Percentiles rank a stretch among this genome's conserved stretches.
These are phyloP conservation scores for Sanghuangporus baumii DNA, from an alignment of 1,284 basidiomycete species.

Conservation along the genomic window DNA sequence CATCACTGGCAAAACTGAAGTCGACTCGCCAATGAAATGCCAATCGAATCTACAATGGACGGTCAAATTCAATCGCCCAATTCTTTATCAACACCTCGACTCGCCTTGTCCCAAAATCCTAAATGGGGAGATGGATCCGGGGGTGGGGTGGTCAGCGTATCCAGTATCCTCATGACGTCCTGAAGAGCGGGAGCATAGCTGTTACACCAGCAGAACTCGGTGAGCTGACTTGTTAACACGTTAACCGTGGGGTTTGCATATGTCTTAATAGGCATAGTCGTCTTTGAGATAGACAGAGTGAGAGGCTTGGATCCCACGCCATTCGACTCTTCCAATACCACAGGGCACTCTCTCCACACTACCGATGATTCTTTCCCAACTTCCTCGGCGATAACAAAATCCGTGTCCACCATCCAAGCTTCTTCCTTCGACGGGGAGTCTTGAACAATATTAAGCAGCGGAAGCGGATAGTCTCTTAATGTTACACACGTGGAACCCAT, in stretches of 20 bases:
- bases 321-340: constrained; percentile 53
- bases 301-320: constrained; percentile 52
- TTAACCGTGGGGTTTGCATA: constrained; percentile 78
- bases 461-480: constrained; percentile 80
- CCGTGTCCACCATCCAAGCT: constrained; percentile 67
- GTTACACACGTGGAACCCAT: constrained; percentile 58
- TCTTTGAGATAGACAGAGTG: constrained; percentile 76
- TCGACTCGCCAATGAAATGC: constrained; percentile 82
- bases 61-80: constrained; percentile 7
- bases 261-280: constrained; percentile 92
- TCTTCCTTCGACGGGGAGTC: constrained; percentile 33
- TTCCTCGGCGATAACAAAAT: constrained; percentile 89
- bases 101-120: constrained; percentile 92
- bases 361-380: constrained; percentile 68
- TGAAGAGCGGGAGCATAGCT: constrained; percentile 86
- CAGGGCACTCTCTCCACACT: constrained; percentile 64
- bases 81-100: constrained; percentile 6
- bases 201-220: constrained; percentile 85
- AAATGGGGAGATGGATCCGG: constrained; percentile 83
- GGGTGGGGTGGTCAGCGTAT: constrained; percentile 76
- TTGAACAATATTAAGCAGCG: constrained; percentile 56
- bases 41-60: constrained; percentile 58
- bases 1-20: constrained; percentile 68
- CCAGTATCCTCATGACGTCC: constrained; percentile 82
- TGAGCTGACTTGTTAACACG: constrained; percentile 60